phyloP scores from a whole-genome alignment of 768 basidiomycete species.

The Mycena chlorophos region DNA sequence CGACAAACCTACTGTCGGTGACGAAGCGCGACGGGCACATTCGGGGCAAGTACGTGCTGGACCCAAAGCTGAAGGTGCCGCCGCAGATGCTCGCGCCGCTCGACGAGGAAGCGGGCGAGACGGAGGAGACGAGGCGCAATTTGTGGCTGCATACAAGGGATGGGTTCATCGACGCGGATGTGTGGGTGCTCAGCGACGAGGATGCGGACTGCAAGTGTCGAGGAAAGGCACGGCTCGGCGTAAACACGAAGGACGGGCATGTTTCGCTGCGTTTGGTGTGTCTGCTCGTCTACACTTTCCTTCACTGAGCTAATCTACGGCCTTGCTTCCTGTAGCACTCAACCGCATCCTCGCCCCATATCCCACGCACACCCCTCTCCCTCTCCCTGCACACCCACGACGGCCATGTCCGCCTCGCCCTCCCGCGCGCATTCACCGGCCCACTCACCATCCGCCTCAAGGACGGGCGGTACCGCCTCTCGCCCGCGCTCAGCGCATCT shows the following conservation, averaged over 20 bases:
- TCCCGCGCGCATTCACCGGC: conserved; percentile 45
- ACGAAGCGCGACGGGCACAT: conserved; percentile 30
- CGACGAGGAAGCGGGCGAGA: conserved; percentile 29
- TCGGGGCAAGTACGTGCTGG: conserved; percentile 42
- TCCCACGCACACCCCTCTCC: conserved; percentile 27
- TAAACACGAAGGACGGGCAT: neutral
- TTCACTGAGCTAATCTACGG: neutral
- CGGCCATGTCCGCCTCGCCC: conserved; percentile 36
- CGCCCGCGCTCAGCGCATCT: conserved; percentile 30
- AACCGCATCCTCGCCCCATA: neutral
- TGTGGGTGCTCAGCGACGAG: conserved; percentile 34
- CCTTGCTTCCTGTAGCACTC: neutral
- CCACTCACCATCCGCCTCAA: conserved; percentile 34
- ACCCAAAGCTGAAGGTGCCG: conserved; percentile 44
- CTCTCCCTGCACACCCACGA: conserved; percentile 27
- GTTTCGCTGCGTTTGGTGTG: conserved; percentile 3
- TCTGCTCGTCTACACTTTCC: neutral
- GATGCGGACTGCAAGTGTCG: conserved; percentile 6
- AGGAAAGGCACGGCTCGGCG: conserved; percentile 3
- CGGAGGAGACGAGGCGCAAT: conserved; percentile 41
- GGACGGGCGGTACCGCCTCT: conserved; percentile 37
- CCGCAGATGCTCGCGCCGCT: conserved; percentile 40
- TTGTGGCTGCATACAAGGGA: conserved; percentile 34
- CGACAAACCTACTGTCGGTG: conserved; percentile 36
- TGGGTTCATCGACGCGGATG: conserved; percentile 38